A percentile compares a stretch with the other conserved stretches of the same genome.
Conservation (phyloP, 2,329 filamentous ascomycete species). For the Aspergillus nomiae region DNA sequence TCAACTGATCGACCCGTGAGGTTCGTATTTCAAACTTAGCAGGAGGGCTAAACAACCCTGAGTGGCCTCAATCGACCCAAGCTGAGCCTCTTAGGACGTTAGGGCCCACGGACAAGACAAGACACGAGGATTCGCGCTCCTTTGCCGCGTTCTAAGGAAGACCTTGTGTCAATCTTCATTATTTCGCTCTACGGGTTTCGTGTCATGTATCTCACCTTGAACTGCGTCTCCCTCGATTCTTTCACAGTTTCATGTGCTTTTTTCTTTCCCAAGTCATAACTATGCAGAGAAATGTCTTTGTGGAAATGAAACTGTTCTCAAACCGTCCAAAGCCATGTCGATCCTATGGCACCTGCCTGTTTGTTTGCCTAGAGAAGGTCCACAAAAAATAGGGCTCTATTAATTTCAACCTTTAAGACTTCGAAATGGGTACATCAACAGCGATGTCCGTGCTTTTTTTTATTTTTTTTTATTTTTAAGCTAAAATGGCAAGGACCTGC, state of each 20-base stretch:
- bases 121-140: background rate
- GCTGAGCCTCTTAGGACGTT: background rate
- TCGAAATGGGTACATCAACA: background rate
- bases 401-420: background rate
- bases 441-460: background rate
- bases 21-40: conserved; percentile 6
- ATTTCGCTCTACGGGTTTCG: background rate
- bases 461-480: background rate
- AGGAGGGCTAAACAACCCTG: background rate
- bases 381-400: background rate
- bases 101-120: background rate
- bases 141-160: background rate
- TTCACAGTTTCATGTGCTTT: background rate
- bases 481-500: background rate
- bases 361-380: background rate
- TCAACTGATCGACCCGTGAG: conserved; percentile 4
- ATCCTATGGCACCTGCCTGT: background rate
- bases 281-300: background rate
- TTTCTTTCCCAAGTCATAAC: background rate
- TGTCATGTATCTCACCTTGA: too few species aligned
- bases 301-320: background rate
- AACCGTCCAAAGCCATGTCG: background rate
- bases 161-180: background rate
- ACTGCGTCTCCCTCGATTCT: too few species aligned
- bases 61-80: background rate